Evolutionary conservation across 108 stramenopile genomes (phyloP), one percentile per base, ranked within the genome.

Genomic region (Cylindrotheca closterium): DNA sequence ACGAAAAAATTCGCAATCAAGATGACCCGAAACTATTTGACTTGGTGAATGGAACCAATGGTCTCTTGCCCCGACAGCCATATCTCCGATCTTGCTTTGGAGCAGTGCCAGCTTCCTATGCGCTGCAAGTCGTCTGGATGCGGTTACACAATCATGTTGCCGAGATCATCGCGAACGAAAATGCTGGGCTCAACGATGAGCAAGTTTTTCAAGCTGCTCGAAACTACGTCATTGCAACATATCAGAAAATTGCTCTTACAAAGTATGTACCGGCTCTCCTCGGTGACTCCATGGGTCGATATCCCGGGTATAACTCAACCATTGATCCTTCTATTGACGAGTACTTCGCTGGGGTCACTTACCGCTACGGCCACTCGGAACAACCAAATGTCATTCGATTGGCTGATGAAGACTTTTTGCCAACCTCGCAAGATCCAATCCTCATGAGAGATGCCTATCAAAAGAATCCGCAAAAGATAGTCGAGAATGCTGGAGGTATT

Each of bases 241-340:
- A 57, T 19, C 66, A 67, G 37, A 23, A 12, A 18, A 47, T 67
- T 5, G 15, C 24, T 1, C 21, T 27, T n/a, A 21, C 24, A 7
- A 57, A 34, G 23, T 67, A 67, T 55, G 7, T 47, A 17, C 34
- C 66, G 22, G 30, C 55, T 3, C 4, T 54, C 4, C 56, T 67
- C 3, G 66, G 66, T 3, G 57, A 67, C 19, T 3, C 56, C 19
- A 42, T 67, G 33, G 42, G 30, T 45, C n/a, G 30, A 3, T 67
- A 67, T 55, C 25, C 7, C 21, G 66, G 66, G 2, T 67, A 67
- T 58, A 15, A 58, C 18, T 22, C 55, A 1, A 4, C 5, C 4
- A 55, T 67, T 2, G 66, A 67, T 47, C 56, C 66, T 29, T 30
- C 28, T 45, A 57, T 67, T 27, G 56, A 58, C 30, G 56, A 46